A percentile compares a stretch with the other conserved stretches of the same genome.
Evolutionary conservation across 2,329 filamentous ascomycete genomes (phyloP).

Genomic region (Fusarium praegraminearum): DNA sequence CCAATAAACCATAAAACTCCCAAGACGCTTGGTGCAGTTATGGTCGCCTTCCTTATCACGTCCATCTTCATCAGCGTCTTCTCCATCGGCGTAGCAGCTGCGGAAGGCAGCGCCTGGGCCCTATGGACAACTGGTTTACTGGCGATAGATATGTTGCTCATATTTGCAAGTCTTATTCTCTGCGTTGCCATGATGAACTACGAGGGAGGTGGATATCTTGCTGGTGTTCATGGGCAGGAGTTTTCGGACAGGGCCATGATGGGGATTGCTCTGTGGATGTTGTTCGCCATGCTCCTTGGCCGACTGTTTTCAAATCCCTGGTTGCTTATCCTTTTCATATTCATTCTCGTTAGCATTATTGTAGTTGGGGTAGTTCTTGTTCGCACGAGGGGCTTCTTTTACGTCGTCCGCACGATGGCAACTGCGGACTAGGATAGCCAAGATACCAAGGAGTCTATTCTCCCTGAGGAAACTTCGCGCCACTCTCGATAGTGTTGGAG

Average conservation of each 20-base stretch:
- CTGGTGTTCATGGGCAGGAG: background rate
- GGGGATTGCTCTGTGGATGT: constrained; percentile 33
- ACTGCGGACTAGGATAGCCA: background rate
- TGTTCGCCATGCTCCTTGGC: constrained; percentile 32
- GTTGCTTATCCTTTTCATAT: constrained; percentile 1
- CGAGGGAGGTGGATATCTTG: constrained; percentile 35
- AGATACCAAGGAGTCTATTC: background rate
- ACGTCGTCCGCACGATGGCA: constrained; percentile 10
- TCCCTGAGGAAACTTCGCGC: background rate
- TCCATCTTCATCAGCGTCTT: constrained; percentile 29
- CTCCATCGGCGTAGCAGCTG: constrained; percentile 19
- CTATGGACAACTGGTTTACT: background rate
- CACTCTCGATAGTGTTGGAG: background rate
- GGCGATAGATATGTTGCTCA: constrained; percentile 26
- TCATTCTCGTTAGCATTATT: constrained; percentile 18
- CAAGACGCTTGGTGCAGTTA: constrained; percentile 12
- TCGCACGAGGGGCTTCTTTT: constrained; percentile 34
- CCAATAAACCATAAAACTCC: constrained; percentile 23
- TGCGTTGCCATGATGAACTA: constrained; percentile 41
- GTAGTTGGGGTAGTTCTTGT: constrained; percentile 26
- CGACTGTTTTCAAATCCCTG: constrained; percentile 24
- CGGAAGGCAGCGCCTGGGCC: background rate
- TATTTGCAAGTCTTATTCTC: constrained; percentile 32
- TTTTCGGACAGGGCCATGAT: constrained; percentile 39
- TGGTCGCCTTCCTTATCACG: constrained; percentile 31